Conservation (phyloP, 768 basidiomycete species). For the Chiua virens region DNA sequence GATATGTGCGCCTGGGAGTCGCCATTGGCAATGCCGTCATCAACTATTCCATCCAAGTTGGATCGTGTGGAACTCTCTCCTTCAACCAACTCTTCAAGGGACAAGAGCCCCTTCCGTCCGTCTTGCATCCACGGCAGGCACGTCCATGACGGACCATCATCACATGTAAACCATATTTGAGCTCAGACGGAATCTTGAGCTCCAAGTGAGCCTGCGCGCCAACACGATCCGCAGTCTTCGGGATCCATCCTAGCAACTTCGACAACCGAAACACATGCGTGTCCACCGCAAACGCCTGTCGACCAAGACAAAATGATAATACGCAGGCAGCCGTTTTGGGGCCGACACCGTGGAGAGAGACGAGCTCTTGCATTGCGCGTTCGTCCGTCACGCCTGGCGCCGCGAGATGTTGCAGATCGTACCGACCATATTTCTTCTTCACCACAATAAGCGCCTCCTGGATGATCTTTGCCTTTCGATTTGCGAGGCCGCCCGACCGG, state of each 20-base stretch:
- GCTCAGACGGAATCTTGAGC: conserved; percentile 45
- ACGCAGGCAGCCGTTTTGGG: conserved; percentile 68
- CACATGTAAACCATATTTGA: conserved; percentile 59
- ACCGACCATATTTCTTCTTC: conserved; percentile 46
- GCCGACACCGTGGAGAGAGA: conserved; percentile 57
- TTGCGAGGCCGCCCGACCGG: conserved; percentile 55
- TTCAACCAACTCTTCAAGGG: conserved; percentile 38
- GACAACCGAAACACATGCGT: conserved; percentile 60
- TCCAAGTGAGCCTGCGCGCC: conserved; percentile 60
- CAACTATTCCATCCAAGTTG: conserved; percentile 10
- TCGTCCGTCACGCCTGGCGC: conserved; percentile 37
- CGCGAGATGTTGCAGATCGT: conserved; percentile 58
- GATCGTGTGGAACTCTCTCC: conserved; percentile 22
- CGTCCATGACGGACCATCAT: conserved; percentile 60
- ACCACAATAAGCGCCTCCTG: conserved; percentile 47
- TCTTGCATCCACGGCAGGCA: conserved; percentile 53
- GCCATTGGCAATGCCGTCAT: too few relatives aligned
- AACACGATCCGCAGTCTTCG: conserved; percentile 44
- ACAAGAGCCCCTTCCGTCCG: conserved; percentile 32
- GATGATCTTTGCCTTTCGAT: conserved; percentile 57
- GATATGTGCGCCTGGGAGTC: too few relatives aligned
- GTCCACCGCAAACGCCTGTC: conserved; percentile 64
- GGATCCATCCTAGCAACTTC: conserved; percentile 46
- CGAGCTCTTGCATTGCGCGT: conserved; percentile 55
- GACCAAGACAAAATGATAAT: conserved; percentile 56